Evolutionary conservation across 768 basidiomycete genomes (phyloP).

Genomic region (Calocybe indica): DNA sequence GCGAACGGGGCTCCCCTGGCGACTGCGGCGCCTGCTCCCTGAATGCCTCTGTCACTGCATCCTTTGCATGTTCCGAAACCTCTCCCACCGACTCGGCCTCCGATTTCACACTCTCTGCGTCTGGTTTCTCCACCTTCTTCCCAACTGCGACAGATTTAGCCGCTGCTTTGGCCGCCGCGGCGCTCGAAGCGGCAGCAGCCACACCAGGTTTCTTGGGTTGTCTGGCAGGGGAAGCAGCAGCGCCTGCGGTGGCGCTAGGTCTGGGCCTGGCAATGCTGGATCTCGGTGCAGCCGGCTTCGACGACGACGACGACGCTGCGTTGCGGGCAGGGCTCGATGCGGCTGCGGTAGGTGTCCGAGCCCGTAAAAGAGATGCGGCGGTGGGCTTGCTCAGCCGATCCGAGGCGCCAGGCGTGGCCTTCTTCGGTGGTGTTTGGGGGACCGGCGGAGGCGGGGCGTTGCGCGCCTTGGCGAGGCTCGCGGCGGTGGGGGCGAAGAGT

Average conservation of each 20-base stretch:
- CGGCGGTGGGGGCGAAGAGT: constrained; percentile 78
- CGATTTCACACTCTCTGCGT: constrained; percentile 4
- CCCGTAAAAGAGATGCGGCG: constrained; percentile 66
- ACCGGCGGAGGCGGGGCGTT: constrained; percentile 42
- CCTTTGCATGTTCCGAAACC: neutral
- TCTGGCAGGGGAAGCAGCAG: constrained; percentile 8
- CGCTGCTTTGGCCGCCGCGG: constrained; percentile 6
- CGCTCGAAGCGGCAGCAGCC: constrained; percentile 14
- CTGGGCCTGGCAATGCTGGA: constrained; percentile 21
- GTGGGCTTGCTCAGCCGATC: constrained; percentile 81
- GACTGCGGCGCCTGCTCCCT: neutral
- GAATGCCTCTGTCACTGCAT: neutral
- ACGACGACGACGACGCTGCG: neutral
- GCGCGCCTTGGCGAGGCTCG: constrained; percentile 68
- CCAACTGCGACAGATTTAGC: neutral
- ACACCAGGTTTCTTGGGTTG: constrained; percentile 17
- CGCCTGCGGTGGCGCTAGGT: constrained; percentile 17
- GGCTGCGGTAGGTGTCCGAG: constrained; percentile 33
- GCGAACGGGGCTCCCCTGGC: neutral
- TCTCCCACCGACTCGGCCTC: constrained; percentile 8
- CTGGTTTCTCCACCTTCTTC: constrained; percentile 1
- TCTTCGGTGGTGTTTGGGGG: constrained; percentile 37
- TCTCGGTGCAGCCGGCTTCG: constrained; percentile 14
- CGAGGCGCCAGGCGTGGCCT: constrained; percentile 45
- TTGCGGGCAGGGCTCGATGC: constrained; percentile 21